Percentiles rank a stretch among this genome's conserved stretches.
Evolutionary conservation across 208 protist genomes (phyloP).

Genomic region (Leishmania major): DNA sequence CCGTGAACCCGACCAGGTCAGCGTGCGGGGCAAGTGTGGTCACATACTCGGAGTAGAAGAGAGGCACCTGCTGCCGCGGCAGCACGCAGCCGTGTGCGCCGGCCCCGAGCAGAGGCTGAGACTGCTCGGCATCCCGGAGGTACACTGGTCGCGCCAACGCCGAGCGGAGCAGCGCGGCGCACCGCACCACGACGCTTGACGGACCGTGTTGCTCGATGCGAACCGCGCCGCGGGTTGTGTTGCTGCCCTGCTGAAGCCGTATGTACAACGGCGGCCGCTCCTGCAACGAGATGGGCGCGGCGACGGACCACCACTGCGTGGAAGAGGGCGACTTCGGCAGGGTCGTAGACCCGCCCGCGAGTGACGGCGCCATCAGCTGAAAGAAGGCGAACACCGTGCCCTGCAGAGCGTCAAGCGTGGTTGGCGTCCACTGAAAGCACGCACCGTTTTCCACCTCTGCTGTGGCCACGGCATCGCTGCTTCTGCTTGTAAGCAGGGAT

Average conservation of each 20-base stretch:
- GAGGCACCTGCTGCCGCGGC: constrained; percentile 21
- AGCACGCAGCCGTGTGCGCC: constrained; percentile 18
- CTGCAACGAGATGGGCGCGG: constrained; percentile 14
- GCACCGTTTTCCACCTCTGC: constrained; percentile 24
- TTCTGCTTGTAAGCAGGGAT: not conserved
- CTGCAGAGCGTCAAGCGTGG: constrained; percentile 7
- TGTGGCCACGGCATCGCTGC: constrained; percentile 2
- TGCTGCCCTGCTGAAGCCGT: constrained; percentile 13
- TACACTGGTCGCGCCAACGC: constrained; percentile 17
- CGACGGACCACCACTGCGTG: constrained; percentile 22
- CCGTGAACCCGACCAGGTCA: constrained; percentile 16
- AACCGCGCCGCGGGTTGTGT: constrained; percentile 15
- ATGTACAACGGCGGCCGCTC: constrained; percentile 28
- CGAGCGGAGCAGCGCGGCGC: constrained; percentile 27
- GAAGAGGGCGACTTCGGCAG: not conserved
- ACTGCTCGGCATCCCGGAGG: constrained; percentile 15
- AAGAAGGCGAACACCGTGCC: constrained; percentile 9
- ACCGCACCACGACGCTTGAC: constrained; percentile 24
- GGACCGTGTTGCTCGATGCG: constrained; percentile 13
- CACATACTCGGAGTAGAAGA: constrained; percentile 33
- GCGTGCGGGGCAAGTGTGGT: constrained; percentile 16
- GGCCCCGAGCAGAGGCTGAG: constrained; percentile 13
- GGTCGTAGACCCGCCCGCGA: not conserved
- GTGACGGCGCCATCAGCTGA: constrained; percentile 15
- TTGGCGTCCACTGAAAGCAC: constrained; percentile 34